Evolutionary conservation across 1,139 yeast species (phyloP).

Genomic region (Debaryomycetaceae sp.): DNA sequence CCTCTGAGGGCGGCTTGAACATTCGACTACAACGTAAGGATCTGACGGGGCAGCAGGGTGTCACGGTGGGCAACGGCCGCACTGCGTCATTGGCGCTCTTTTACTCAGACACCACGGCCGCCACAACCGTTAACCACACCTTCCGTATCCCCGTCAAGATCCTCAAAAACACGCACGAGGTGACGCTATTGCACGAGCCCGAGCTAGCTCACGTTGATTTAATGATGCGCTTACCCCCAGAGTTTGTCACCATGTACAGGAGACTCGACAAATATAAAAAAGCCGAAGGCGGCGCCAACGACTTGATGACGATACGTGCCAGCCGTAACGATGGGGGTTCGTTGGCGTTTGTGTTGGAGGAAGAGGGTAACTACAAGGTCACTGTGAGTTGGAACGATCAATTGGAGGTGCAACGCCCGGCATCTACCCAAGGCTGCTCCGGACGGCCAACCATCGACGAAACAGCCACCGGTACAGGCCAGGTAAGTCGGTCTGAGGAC

Average conservation of each 20-base stretch:
- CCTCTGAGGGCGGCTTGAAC: conserved; percentile 42
- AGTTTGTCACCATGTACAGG: conserved; percentile 43
- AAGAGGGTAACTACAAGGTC: conserved; percentile 49
- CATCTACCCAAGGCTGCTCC: too few species aligned
- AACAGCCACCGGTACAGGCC: conserved; percentile 9
- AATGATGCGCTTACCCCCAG: conserved; percentile 46
- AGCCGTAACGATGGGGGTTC: conserved; percentile 33
- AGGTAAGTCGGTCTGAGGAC: too few species aligned
- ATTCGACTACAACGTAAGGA: conserved; percentile 50
- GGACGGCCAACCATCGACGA: conserved; percentile 7
- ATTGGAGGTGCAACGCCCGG: conserved; percentile 33
- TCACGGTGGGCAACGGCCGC: conserved; percentile 25
- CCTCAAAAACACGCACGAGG: conserved; percentile 42
- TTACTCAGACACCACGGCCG: conserved; percentile 34
- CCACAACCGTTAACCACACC: conserved; percentile 47
- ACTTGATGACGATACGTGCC: conserved; percentile 30
- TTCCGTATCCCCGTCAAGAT: conserved; percentile 57
- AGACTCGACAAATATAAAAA: conserved; percentile 55
- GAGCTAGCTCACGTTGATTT: conserved; percentile 43
- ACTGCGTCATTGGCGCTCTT: conserved; percentile 51
- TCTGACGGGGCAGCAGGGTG: conserved; percentile 24
- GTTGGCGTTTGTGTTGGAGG: conserved; percentile 48
- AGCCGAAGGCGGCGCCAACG: conserved; percentile 20
- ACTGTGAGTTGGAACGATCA: conserved; percentile 56
- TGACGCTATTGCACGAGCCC: conserved; percentile 42